A percentile compares a stretch with the other conserved stretches of the same genome.
phyloP scores from a whole-genome alignment of 441 rosid species.

The Pelargonium cotyledonis region DNA sequence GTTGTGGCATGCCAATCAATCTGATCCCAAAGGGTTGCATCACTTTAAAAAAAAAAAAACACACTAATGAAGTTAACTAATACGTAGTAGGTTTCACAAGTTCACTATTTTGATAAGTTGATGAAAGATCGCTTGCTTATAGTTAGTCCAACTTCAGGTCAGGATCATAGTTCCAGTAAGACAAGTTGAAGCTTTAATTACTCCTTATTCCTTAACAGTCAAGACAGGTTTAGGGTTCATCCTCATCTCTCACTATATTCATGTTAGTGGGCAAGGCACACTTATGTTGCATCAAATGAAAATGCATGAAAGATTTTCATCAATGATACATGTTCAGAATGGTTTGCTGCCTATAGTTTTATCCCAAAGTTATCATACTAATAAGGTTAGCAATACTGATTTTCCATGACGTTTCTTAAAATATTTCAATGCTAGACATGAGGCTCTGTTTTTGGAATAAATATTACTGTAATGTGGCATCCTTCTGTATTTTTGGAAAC shows the following conservation, averaged over 20 bases:
- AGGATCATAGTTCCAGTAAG: constrained; percentile 4
- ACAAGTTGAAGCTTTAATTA: neutral
- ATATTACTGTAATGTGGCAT: neutral
- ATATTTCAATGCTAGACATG: neutral
- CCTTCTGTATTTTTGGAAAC: neutral
- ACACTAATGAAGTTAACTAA: too few relatives aligned
- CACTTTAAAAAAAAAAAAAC: neutral
- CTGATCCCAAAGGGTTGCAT: neutral
- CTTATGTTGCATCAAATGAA: neutral
- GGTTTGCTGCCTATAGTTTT: too few relatives aligned
- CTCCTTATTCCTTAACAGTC: neutral
- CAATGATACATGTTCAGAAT: neutral
- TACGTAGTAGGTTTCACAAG: too few relatives aligned
- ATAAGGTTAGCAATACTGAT: too few relatives aligned
- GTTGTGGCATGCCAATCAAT: constrained; percentile 7
- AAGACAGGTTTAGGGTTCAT: neutral
- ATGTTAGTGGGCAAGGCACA: neutral
- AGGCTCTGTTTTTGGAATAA: neutral
- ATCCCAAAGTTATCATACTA: too few relatives aligned
- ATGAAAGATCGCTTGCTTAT: neutral
- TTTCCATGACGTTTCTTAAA: neutral
- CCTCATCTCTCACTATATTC: neutral
- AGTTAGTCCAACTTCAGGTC: neutral
- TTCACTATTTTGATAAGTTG: too few relatives aligned
- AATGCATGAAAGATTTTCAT: neutral